Conservation (phyloP, 2,329 filamentous ascomycete genomes). For the Fusarium camptoceras region DNA sequence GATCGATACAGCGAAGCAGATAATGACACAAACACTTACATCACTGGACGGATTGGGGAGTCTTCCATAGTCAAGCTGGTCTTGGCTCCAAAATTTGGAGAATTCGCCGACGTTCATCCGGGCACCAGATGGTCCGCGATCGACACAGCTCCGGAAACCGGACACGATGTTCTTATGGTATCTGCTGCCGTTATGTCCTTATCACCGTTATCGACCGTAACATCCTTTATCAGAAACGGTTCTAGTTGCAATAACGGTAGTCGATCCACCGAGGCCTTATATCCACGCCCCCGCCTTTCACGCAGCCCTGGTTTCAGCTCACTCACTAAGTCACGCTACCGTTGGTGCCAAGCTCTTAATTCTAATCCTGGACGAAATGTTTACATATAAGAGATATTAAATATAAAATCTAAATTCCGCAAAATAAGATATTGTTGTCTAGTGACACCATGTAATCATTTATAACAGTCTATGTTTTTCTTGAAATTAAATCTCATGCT, state of each 20-base stretch:
- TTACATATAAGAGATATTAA: not conserved
- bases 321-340: not conserved
- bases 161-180: not conserved
- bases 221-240: not conserved
- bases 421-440: not conserved
- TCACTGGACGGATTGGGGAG: not conserved
- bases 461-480: not conserved
- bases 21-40: not conserved
- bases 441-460: not conserved
- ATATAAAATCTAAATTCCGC: not conserved
- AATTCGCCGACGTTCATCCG: not conserved
- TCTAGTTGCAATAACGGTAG: not conserved
- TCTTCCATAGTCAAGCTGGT: not conserved
- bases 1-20: not conserved
- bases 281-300: not conserved
- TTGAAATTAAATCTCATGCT: not conserved
- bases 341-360: not conserved
- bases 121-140: not conserved
- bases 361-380: not conserved
- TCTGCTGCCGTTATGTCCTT: not conserved
- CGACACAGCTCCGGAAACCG: not conserved
- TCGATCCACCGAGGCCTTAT: not conserved
- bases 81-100: not conserved
- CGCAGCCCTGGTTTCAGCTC: not conserved
- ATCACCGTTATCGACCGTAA: not conserved